These are phyloP conservation scores for Skeletonema costatum DNA, from an alignment of 108 stramenopile species.

Conservation along the genomic window DNA sequence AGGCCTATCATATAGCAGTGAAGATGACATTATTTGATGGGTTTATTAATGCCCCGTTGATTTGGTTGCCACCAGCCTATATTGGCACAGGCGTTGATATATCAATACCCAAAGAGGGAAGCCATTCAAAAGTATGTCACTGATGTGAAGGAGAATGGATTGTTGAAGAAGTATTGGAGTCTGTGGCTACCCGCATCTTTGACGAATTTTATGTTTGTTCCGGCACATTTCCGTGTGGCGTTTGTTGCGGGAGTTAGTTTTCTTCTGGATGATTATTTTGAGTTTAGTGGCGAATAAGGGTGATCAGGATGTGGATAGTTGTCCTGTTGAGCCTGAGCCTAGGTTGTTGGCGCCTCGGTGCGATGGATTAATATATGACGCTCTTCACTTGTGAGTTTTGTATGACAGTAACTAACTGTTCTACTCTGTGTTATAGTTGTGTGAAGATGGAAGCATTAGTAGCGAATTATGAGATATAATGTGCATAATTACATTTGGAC, in stretches of 20 bases:
- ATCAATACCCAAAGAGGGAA: conserved; percentile 1
- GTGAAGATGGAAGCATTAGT: not conserved
- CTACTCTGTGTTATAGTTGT: not conserved
- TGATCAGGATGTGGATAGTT: not conserved
- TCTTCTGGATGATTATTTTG: conserved; percentile 45
- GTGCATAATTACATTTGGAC: not conserved
- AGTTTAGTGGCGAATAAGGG: not conserved
- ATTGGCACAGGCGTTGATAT: conserved; percentile 24
- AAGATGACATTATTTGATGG: conserved; percentile 20
- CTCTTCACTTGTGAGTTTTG: not conserved
- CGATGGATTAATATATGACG: not conserved
- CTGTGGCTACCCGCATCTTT: conserved; percentile 38
- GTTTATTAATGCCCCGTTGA: conserved; percentile 20
- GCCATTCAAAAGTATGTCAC: conserved; percentile 23
- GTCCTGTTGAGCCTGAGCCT: not conserved
- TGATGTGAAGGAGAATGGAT: conserved; percentile 25
- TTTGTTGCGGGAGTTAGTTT: conserved; percentile 41
- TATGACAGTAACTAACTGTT: not conserved
- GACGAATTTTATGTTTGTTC: conserved; percentile 36
- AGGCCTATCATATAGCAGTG: not conserved
- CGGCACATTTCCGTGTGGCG: conserved; percentile 38
- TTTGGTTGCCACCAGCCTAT: conserved; percentile 36
- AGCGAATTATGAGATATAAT: not conserved
- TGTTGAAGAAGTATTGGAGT: conserved; percentile 44
- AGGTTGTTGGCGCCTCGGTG: not conserved